Evolutionary conservation across 2,329 filamentous ascomycete genomes (phyloP).

Genomic region (Paecilomyces sp.): DNA sequence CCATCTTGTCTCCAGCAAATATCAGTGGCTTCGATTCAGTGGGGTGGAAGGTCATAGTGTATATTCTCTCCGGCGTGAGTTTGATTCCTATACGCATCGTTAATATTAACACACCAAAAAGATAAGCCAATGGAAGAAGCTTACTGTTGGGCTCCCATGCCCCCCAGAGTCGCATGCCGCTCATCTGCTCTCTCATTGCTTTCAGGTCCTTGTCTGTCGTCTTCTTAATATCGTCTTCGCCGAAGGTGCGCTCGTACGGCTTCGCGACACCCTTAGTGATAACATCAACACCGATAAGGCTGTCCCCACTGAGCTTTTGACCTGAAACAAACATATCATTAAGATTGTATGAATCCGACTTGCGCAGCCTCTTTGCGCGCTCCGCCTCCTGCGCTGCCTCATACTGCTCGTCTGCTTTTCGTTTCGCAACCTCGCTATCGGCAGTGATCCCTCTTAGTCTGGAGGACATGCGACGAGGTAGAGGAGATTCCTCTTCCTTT

Average conservation of each 20-base stretch:
- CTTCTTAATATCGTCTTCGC: slow-evolving; percentile 71
- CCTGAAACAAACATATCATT: slow-evolving; percentile 74
- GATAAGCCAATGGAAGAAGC: slow-evolving; percentile 14
- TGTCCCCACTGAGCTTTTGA: slow-evolving; percentile 60
- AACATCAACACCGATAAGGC: slow-evolving; percentile 56
- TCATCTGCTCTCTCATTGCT: slow-evolving; percentile 68
- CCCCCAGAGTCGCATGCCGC: slow-evolving; percentile 69
- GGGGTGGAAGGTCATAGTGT: slow-evolving; percentile 82
- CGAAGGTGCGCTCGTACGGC: slow-evolving; percentile 79
- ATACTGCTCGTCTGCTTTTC: slow-evolving; percentile 61
- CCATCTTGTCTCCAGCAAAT: slow-evolving; percentile 91
- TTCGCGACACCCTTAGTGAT: slow-evolving; percentile 60
- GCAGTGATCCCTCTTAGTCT: slow-evolving; percentile 56
- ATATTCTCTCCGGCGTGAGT: slow-evolving; percentile 79
- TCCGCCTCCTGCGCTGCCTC: slow-evolving; percentile 51
- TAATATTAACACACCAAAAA: neutral
- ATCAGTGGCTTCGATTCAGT: slow-evolving; percentile 77
- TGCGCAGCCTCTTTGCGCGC: slow-evolving; percentile 55
- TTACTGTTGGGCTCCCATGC: slow-evolving; percentile 72
- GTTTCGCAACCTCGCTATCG: slow-evolving; percentile 60
- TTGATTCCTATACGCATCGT: slow-evolving; percentile 62
- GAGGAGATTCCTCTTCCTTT: slow-evolving; percentile 49
- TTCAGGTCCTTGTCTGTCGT: slow-evolving; percentile 72
- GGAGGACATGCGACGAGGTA: slow-evolving; percentile 54
- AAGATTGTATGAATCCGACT: slow-evolving; percentile 63